Evolutionary conservation across 768 basidiomycete genomes (phyloP), one percentile per base, ranked within the genome.

Genomic region (Coprinopsis cinerea): DNA sequence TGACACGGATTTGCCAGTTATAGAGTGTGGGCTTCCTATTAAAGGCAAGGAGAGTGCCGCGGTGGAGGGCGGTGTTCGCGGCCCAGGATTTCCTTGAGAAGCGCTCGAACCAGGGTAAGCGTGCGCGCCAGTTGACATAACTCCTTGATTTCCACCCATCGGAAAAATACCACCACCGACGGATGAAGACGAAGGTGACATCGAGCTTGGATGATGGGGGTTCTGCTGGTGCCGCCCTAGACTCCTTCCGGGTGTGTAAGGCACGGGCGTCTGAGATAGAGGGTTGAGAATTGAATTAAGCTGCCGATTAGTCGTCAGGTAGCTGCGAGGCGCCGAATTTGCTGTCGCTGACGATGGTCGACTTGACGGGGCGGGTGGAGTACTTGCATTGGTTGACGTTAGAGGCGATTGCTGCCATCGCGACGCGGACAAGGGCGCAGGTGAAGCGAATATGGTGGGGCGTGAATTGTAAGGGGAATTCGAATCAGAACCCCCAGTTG

Each of bases 301-400:
- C 30, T 51, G 42, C 18, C 49, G 49, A 37, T 51, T 51, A 27
- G 32, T 41, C 4, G 43, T 45, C n/a, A 35, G 25, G 26, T 10
- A 32, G 9, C 1, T 9, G 25, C n/a, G 25, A 27, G 44, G 18
- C 4, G 27, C 20, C 5, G 27, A 11, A 30, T 25, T 18, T 45
- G 44, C 13, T 5, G 42, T 6, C 18, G 56, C 46, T 34, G 53
- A 52, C 24, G 57, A 52, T 37, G 56, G 55, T 4, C n/a, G n/a
- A n/a, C n/a, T n/a, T n/a, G n/a, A n/a, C n/a, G n/a, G n/a, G n/a
- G n/a, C n/a, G n/a, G n/a, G n/a, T n/a, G n/a, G n/a, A n/a, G n/a
- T n/a, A n/a, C n/a, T n/a, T n/a, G n/a, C n/a, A n/a, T n/a, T n/a
- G 54, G 55, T 43, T 43, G 41, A 43, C 41, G 24, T 43, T 39